A percentile compares a stretch with the other conserved stretches of the same genome.
Conservation (phyloP, 2,329 filamentous ascomycete genomes). For the Colletotrichum sp. region DNA sequence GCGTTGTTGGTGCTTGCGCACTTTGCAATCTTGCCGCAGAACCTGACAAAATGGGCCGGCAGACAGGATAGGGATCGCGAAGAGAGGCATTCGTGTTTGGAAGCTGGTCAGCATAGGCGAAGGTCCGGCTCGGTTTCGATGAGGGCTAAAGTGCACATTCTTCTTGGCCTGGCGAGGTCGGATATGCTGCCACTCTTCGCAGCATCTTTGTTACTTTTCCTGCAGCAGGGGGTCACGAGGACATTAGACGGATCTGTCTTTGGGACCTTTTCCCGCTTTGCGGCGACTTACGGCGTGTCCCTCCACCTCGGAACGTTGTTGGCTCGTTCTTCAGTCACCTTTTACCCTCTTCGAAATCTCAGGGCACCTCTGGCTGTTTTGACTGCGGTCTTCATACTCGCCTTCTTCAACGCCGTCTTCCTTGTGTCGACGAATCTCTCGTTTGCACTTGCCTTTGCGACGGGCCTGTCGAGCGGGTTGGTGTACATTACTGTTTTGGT, state of each 20-base stretch:
- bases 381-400: not conserved
- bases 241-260: slow-evolving; percentile 28
- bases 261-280: slow-evolving; percentile 30
- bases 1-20: slow-evolving; percentile 30
- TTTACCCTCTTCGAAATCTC: slow-evolving; percentile 21
- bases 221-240: slow-evolving; percentile 33
- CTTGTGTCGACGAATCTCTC: slow-evolving; percentile 27
- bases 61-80: slow-evolving; percentile 18
- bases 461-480: slow-evolving; percentile 32
- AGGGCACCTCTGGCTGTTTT: slow-evolving; percentile 17
- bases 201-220: slow-evolving; percentile 26
- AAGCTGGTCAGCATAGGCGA: not conserved
- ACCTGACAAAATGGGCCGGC: not conserved
- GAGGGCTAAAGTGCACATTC: slow-evolving; percentile 20
- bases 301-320: slow-evolving; percentile 34
- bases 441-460: slow-evolving; percentile 28
- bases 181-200: slow-evolving; percentile 31
- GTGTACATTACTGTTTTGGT: slow-evolving; percentile 31
- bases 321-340: slow-evolving; percentile 25
- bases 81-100: slow-evolving; percentile 1
- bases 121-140: not conserved
- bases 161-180: slow-evolving; percentile 22
- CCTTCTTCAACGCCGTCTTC: slow-evolving; percentile 26
- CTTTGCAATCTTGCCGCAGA: slow-evolving; percentile 31
- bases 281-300: slow-evolving; percentile 29